Base-by-base conservation (phyloP, 2,329 filamentous ascomycete genomes). In the Fusarium paranaense region DNA sequence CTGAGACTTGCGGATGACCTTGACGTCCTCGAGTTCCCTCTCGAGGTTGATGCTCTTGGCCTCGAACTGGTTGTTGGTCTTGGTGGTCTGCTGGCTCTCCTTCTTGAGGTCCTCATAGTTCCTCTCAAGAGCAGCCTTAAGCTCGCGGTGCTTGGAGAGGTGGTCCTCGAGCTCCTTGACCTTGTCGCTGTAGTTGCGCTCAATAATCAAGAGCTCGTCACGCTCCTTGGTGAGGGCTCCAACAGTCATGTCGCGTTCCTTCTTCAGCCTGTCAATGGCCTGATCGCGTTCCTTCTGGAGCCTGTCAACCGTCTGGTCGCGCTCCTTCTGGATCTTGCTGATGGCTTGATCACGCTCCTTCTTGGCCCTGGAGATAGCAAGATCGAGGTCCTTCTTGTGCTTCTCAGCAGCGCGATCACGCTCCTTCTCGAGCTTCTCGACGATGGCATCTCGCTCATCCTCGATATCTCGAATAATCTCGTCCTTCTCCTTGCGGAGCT, bases 51-150 rank as follows among this genome's bases (percentile, higher is more conserved):
- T 73, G 0, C 76, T 68, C 67, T 76, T 77, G 54, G 78, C 78
- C 61, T 79, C 75, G 13, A 61, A 79, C 59, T 70, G 61, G 8
- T 64, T 69, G 14, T 62, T 72, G 25, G 64, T 37, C 20, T 72
- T 66, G 2, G 57, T 63, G 10, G 70, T 62, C 14, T 67, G 54
- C 38, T 71, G 52, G 14, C 70, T 71, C 14, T 77, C 71, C 67
- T 77, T 77, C 66, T 78, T 73, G 54, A 80, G 72, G 10, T 69
- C 52, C n/a, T 79, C 78, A 22, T 79, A 80, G 62, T 79, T 75
- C 9, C 54, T 66, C 67, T 79, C 75, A 4, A 80, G 72, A 30
- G 73, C 67, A 45, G 73, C 74, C 66, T 76, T 79, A 32, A 77
- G 67, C 58, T 79, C 78, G 8, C 67, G 63, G 57, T 78, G 75